A percentile compares a stretch with the other conserved stretches of the same genome.
phyloP scores from a whole-genome alignment of 164 flowering plant genomes.

The Dillenia turbinata region DNA sequence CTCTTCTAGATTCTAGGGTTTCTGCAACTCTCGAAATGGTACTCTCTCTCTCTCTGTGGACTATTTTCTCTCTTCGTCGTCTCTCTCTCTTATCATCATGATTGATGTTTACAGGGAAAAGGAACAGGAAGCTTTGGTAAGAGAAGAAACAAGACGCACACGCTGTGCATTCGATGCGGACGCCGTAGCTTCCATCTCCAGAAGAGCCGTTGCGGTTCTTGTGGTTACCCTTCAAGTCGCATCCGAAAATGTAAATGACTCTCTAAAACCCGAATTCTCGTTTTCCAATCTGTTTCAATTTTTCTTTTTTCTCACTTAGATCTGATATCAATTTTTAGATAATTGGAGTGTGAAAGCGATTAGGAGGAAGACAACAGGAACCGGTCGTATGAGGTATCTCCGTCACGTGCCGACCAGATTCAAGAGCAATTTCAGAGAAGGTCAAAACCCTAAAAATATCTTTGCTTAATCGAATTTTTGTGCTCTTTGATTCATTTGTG shows the following conservation, averaged over 20 bases:
- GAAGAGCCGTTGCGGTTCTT: conserved; percentile 45
- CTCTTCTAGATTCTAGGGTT: neutral
- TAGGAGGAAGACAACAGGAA: conserved; percentile 64
- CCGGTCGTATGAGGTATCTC: conserved; percentile 65
- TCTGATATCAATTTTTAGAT: conserved; percentile 21
- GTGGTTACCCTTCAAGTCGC: conserved; percentile 35
- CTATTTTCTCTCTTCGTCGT: neutral
- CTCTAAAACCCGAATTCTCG: conserved; percentile 18
- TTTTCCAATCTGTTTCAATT: neutral
- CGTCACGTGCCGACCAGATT: conserved; percentile 53
- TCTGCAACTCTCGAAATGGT: conserved; percentile 4
- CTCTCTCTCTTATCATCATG: neutral
- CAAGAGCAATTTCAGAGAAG: conserved; percentile 69
- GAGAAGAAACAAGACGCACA: conserved; percentile 53
- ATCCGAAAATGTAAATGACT: conserved; percentile 30
- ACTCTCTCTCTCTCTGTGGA: too few species aligned
- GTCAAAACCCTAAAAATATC: conserved; percentile 11
- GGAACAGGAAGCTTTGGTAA: conserved; percentile 49
- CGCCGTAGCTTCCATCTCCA: conserved; percentile 50
- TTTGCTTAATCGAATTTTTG: too few species aligned
- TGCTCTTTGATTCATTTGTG: neutral
- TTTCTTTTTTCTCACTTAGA: neutral
- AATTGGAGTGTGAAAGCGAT: conserved; percentile 74
- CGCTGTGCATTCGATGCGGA: conserved; percentile 43
- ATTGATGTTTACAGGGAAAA: conserved; percentile 25